These are phyloP conservation scores for Rostrohypoxylon terebratum DNA, from an alignment of 495 filamentous ascomycete species.

Conservation along the genomic window DNA sequence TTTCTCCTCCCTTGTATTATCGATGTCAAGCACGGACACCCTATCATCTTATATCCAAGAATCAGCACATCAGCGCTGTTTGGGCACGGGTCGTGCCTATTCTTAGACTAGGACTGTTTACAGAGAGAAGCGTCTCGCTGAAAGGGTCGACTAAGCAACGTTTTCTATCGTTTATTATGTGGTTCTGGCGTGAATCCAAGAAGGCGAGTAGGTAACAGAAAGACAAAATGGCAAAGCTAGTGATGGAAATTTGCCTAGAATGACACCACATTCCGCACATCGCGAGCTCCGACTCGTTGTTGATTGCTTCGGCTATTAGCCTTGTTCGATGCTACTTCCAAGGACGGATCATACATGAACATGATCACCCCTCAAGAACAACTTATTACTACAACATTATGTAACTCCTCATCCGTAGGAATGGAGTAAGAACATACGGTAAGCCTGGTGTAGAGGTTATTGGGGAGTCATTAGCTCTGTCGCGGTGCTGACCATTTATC, in stretches of 20 bases:
- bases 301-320: neutral
- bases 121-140: neutral
- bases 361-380: too few relatives aligned
- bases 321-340: neutral
- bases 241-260: constrained; percentile 31
- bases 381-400: too few relatives aligned
- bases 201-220: constrained; percentile 19
- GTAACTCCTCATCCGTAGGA: too few relatives aligned
- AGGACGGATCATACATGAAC: too few relatives aligned
- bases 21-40: constrained; percentile 1
- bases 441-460: too few relatives aligned
- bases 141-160: neutral
- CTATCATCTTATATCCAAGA: constrained; percentile 13
- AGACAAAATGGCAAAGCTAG: constrained; percentile 14
- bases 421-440: too few relatives aligned
- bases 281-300: neutral
- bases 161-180: neutral
- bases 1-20: constrained; percentile 13
- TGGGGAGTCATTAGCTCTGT: too few relatives aligned
- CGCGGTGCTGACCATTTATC: too few relatives aligned
- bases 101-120: neutral
- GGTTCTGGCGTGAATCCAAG: neutral
- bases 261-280: constrained; percentile 36
- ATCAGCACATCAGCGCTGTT: neutral
- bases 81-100: neutral